phyloP scores from a whole-genome alignment of 805 yeast species.

The Tetrapisispora phaffii region DNA sequence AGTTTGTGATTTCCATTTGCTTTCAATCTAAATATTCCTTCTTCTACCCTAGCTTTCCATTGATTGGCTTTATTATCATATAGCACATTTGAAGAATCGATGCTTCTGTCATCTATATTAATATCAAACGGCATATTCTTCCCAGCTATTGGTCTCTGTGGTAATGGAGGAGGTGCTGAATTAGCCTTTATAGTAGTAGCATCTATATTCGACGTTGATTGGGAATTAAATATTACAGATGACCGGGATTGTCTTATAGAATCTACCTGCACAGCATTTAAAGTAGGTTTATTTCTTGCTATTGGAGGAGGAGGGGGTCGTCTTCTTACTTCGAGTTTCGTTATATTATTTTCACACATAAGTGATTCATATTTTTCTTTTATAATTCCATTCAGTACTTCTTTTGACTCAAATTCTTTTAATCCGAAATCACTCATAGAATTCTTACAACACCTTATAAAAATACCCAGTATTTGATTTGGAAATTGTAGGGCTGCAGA shows the following conservation, averaged over 20 bases:
- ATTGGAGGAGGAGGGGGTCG: constrained; percentile 29
- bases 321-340: background rate
- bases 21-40: constrained; percentile 27
- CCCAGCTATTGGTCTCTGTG: constrained; percentile 18
- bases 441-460: constrained; percentile 64
- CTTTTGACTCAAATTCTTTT: constrained; percentile 19
- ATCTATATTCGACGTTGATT: background rate
- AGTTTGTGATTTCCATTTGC: constrained; percentile 5
- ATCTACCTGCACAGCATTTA: background rate
- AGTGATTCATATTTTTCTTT: constrained; percentile 6
- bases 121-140: background rate
- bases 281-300: constrained; percentile 10
- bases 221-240: background rate
- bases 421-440: constrained; percentile 53
- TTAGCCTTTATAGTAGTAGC: background rate
- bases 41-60: constrained; percentile 47
- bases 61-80: constrained; percentile 42
- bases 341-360: background rate
- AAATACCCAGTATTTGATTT: constrained; percentile 58
- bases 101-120: constrained; percentile 2
- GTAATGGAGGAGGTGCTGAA: constrained; percentile 14
- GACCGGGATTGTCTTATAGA: background rate
- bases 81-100: constrained; percentile 18
- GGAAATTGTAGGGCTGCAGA: constrained; percentile 58
- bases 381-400: constrained; percentile 24